Percentiles rank a stretch among this genome's conserved stretches.
phyloP scores from a whole-genome alignment of 257 asterid species.

The Solanum chilense region DNA sequence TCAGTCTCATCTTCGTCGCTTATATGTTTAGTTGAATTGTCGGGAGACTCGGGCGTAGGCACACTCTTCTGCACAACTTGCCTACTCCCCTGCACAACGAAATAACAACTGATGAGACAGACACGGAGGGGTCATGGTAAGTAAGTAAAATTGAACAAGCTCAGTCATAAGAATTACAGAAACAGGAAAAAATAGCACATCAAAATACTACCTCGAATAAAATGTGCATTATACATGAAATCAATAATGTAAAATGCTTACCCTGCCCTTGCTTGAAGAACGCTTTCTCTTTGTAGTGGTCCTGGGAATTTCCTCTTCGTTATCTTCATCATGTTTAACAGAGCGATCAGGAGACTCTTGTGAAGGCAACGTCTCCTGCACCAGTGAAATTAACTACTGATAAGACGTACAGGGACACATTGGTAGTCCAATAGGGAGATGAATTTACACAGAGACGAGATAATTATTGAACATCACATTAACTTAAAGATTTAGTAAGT shows the following conservation, averaged over 20 bases:
- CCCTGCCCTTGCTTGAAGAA: conserved; percentile 47
- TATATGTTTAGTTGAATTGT: conserved; percentile 30
- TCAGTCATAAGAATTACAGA: neutral
- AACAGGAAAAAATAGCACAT: neutral
- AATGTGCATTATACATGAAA: neutral
- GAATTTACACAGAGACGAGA: neutral
- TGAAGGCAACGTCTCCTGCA: conserved; percentile 33
- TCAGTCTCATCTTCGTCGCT: conserved; percentile 39
- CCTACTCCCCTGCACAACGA: conserved; percentile 19
- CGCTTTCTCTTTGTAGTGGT: conserved; percentile 55
- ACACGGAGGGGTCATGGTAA: neutral
- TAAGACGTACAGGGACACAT: neutral
- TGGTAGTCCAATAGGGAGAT: neutral
- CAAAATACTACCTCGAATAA: neutral
- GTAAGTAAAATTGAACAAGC: neutral
- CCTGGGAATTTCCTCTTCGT: conserved; percentile 40
- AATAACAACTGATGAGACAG: conserved; percentile 2
- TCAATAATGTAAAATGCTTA: conserved; percentile 1
- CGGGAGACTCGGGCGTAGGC: conserved; percentile 35
- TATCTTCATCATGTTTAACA: conserved; percentile 28
- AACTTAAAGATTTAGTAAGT: conserved; percentile 25
- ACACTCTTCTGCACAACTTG: conserved; percentile 21
- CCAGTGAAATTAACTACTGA: neutral
- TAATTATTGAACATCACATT: conserved; percentile 33
- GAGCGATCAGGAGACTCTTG: conserved; percentile 42